Conservation (phyloP, 73 alveolate species). For the Stentor roeselii region DNA sequence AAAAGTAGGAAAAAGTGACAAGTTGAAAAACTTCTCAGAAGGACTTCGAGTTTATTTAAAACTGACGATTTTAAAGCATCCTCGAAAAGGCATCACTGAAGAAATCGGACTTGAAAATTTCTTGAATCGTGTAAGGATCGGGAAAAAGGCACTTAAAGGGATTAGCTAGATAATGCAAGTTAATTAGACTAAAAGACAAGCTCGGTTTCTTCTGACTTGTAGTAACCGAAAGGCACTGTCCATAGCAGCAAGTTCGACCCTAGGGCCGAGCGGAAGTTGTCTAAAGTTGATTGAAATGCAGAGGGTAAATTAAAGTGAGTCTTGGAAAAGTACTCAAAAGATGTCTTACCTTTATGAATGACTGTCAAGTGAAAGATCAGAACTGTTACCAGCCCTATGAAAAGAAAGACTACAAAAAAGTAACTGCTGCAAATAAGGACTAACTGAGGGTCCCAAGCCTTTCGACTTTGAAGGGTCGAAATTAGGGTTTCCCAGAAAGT, state of each 20-base stretch:
- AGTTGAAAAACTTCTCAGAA: background rate
- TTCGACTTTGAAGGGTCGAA: no score
- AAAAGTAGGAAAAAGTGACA: conserved; percentile 10
- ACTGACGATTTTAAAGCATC: conserved; percentile 1
- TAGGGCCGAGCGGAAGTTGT: background rate
- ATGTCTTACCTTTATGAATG: no score
- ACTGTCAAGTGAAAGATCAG: no score
- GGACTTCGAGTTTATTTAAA: background rate
- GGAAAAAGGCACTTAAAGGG: background rate
- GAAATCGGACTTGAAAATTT: background rate
- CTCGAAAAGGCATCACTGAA: conserved; percentile 6
- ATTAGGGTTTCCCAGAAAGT: no score
- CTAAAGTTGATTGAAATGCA: background rate
- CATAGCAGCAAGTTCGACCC: background rate
- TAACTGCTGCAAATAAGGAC: no score
- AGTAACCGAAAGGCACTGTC: background rate
- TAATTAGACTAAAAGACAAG: no score
- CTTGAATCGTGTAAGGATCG: background rate
- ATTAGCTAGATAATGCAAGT: no score
- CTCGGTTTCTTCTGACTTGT: background rate
- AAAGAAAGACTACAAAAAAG: no score
- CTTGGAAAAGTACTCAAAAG: no score
- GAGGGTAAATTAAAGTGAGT: no score
- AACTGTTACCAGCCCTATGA: no score
- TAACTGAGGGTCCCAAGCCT: no score